Evolutionary conservation across 345 rosid species (phyloP).

Genomic region (Kernera saxatilis): DNA sequence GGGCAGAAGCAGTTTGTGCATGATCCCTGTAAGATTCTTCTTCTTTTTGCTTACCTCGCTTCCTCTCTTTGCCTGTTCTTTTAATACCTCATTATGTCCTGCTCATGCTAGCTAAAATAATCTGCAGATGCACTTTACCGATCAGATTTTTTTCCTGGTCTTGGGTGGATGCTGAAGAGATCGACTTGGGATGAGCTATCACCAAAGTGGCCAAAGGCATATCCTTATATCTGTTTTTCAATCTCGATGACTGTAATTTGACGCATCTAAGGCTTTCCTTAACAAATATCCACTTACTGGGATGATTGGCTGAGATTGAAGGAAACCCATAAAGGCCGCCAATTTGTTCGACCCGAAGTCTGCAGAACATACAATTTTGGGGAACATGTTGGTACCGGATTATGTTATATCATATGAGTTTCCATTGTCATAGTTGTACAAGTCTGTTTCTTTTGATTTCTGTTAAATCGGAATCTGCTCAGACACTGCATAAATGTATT

Average conservation of each 20-base stretch:
- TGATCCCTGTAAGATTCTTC: constrained; percentile 68
- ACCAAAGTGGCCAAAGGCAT: constrained; percentile 99
- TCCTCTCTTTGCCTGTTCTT: constrained; percentile 14
- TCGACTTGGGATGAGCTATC: constrained; percentile 93
- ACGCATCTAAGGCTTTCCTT: constrained; percentile 41
- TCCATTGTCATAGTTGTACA: constrained; percentile 5
- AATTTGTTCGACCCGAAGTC: constrained; percentile 92
- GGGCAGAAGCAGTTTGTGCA: constrained; percentile 97
- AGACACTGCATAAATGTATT: not conserved
- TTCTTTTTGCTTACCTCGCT: constrained; percentile 1
- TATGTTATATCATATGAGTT: constrained; percentile 5
- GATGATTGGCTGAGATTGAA: constrained; percentile 98
- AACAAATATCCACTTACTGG: constrained; percentile 84
- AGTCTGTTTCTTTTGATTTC: not conserved
- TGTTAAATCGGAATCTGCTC: not conserved
- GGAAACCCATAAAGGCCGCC: constrained; percentile 86
- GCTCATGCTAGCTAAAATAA: constrained; percentile 19
- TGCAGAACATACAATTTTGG: constrained; percentile 99
- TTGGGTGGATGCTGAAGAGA: constrained; percentile 95
- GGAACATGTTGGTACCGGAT: constrained; percentile 67
- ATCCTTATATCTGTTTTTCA: constrained; percentile 46
- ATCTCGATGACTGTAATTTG: constrained; percentile 13
- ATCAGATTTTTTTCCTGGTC: constrained; percentile 99
- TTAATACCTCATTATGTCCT: constrained; percentile 17
- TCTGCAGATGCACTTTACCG: constrained; percentile 82